Conservation (phyloP, 352 stramenopile genomes). For the Pythium brachiatum region DNA sequence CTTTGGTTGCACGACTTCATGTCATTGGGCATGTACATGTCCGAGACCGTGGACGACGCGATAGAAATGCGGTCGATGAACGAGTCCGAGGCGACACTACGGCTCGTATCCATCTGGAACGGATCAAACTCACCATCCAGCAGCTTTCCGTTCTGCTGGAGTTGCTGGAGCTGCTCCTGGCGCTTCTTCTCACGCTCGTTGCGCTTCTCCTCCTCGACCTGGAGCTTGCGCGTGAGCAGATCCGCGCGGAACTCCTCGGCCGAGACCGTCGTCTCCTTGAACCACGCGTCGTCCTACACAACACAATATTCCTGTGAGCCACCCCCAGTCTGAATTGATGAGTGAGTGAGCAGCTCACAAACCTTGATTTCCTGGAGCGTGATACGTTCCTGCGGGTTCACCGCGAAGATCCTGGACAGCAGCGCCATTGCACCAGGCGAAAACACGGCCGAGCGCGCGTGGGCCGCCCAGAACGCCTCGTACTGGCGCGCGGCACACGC, state of each 20-base stretch:
- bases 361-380: constrained; percentile 79
- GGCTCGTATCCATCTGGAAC: constrained; percentile 42
- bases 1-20: constrained; percentile 5
- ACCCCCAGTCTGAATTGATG: not conserved
- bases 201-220: constrained; percentile 68
- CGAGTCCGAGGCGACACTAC: constrained; percentile 42
- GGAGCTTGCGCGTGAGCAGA: constrained; percentile 55
- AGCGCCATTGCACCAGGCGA: constrained; percentile 69
- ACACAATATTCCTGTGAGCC: not conserved
- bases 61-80: constrained; percentile 27
- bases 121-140: constrained; percentile 60
- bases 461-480: constrained; percentile 77
- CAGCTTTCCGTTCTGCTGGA: constrained; percentile 38
- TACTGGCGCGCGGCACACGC: constrained; percentile 69
- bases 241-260: constrained; percentile 47
- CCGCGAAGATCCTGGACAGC: constrained; percentile 67
- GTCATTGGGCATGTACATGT: constrained; percentile 7
- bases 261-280: constrained; percentile 44
- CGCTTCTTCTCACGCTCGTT: constrained; percentile 62
- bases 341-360: not conserved
- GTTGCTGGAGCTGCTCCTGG: constrained; percentile 41
- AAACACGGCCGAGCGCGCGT: constrained; percentile 68
- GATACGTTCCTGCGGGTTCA: constrained; percentile 70
- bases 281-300: constrained; percentile 55
- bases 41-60: constrained; percentile 23